A percentile compares a stretch with the other conserved stretches of the same genome.
Conservation (phyloP, 2,329 filamentous ascomycete genomes). For the Phoma sp. region DNA sequence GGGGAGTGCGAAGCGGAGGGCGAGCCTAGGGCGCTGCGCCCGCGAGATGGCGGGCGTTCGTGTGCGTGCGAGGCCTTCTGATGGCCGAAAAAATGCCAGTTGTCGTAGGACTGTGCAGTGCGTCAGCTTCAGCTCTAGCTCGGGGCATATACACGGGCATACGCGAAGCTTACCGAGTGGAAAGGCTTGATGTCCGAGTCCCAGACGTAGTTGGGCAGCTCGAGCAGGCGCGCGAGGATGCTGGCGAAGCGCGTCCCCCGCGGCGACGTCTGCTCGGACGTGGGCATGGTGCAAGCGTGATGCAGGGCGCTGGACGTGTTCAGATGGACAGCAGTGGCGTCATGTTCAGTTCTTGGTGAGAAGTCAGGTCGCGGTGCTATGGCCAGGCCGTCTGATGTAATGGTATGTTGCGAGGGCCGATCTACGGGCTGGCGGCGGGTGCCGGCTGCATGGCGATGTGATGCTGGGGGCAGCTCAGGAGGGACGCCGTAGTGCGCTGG, state of each 20-base stretch:
- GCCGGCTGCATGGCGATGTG: background rate
- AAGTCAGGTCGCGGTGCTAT: background rate
- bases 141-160: no score
- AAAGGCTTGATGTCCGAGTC: slow-evolving; percentile 52
- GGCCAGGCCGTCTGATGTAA: slow-evolving; percentile 6
- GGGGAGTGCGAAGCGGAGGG: slow-evolving; percentile 37
- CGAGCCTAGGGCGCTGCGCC: slow-evolving; percentile 33
- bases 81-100: slow-evolving; percentile 68
- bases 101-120: slow-evolving; percentile 72
- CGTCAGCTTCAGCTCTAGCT: slow-evolving; percentile 22
- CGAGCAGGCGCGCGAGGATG: slow-evolving; percentile 44
- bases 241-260: slow-evolving; percentile 35
- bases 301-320: slow-evolving; percentile 5
- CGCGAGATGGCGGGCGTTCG: slow-evolving; percentile 33
- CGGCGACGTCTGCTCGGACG: slow-evolving; percentile 17
- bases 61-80: slow-evolving; percentile 30
- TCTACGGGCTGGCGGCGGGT: background rate
- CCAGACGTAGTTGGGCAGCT: slow-evolving; percentile 49
- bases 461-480: background rate
- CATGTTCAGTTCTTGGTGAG: slow-evolving; percentile 6
- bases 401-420: background rate
- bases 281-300: slow-evolving; percentile 24
- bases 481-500: background rate
- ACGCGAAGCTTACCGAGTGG: slow-evolving; percentile 49
- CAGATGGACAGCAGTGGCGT: background rate